These are phyloP conservation scores for Vigna hirtella DNA, from an alignment of 306 rosid species.

Conservation along the genomic window DNA sequence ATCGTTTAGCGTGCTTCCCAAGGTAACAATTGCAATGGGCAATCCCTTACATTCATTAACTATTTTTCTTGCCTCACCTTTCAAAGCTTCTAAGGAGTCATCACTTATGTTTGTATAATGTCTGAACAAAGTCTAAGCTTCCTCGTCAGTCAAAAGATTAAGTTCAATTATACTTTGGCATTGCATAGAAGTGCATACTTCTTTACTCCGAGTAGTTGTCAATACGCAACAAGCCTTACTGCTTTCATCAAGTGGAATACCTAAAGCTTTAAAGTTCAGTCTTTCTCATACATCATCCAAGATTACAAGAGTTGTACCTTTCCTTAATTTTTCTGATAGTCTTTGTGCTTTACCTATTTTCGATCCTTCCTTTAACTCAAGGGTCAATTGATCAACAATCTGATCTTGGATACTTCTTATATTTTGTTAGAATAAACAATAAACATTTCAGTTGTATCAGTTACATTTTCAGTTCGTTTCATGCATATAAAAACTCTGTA, in stretches of 20 bases:
- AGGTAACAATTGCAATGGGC: constrained; percentile 22
- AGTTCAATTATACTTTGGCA: not conserved
- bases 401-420: not conserved
- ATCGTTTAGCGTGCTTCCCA: constrained; percentile 19
- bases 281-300: not conserved
- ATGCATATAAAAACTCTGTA: too few relatives aligned
- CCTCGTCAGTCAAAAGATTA: not conserved
- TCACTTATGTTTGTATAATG: not conserved
- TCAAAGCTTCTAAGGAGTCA: not conserved
- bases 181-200: not conserved
- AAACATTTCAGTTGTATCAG: too few relatives aligned
- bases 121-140: constrained; percentile 28
- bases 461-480: too few relatives aligned
- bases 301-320: not conserved
- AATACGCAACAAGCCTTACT: not conserved
- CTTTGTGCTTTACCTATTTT: not conserved
- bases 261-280: too few relatives aligned
- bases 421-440: too few relatives aligned
- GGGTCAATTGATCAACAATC: not conserved
- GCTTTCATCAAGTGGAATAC: not conserved
- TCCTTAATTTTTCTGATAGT: not conserved
- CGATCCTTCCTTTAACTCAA: not conserved
- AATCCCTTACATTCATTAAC: constrained; percentile 31
- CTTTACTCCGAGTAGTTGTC: not conserved
- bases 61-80: constrained; percentile 4